phyloP scores from a whole-genome alignment of 805 yeast genomes.

The Clavispora vitiphila region DNA sequence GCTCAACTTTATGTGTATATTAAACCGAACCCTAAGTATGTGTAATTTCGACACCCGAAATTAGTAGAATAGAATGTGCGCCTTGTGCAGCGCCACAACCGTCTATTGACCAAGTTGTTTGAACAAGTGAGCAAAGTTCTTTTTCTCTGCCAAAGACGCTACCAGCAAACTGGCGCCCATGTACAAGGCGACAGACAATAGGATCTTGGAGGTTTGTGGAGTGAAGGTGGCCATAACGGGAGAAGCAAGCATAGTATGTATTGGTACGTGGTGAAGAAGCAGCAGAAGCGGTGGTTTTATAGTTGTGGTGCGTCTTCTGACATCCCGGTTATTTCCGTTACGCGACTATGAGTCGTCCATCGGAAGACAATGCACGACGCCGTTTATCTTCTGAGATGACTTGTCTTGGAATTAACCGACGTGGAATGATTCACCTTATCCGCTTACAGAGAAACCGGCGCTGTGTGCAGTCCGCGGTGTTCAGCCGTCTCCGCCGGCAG shows the following conservation, averaged over 20 bases:
- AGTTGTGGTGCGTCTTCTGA: background rate
- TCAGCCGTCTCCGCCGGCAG: background rate
- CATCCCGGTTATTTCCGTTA: background rate
- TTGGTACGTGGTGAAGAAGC: background rate
- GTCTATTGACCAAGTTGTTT: conserved; percentile 22
- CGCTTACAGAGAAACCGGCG: background rate
- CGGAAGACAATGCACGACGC: background rate
- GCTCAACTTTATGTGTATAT: background rate
- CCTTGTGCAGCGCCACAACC: background rate
- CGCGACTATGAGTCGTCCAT: background rate
- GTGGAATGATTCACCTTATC: background rate
- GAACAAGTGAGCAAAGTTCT: conserved; percentile 24
- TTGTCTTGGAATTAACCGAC: background rate
- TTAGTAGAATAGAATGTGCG: no score
- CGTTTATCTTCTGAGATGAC: background rate
- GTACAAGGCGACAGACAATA: conserved; percentile 20
- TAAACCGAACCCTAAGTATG: background rate
- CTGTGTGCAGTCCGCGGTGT: background rate
- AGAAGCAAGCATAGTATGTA: background rate
- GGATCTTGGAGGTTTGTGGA: conserved; percentile 14
- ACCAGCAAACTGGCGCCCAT: conserved; percentile 23
- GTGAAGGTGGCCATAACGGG: conserved; percentile 6
- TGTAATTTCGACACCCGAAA: no score
- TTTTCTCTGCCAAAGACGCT: conserved; percentile 27
- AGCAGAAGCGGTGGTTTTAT: background rate